phyloP scores from a whole-genome alignment of 257 asterid species.

The Ocimum tenuiflorum region DNA sequence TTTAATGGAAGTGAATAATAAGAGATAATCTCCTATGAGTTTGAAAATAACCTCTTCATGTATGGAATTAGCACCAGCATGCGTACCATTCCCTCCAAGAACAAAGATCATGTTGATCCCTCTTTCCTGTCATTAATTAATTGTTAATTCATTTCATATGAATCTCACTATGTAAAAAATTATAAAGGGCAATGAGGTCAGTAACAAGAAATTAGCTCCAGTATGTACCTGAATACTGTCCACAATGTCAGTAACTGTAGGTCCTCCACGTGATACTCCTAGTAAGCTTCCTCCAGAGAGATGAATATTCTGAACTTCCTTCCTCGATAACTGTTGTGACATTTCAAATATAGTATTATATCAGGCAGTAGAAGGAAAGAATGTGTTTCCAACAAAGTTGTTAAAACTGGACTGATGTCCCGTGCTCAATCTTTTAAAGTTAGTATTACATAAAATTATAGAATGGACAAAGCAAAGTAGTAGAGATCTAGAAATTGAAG shows the following conservation, averaged over 20 bases:
- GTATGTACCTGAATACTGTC: constrained; percentile 70
- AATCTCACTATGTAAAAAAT: background rate
- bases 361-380: background rate
- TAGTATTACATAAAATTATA: background rate
- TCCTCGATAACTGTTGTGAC: constrained; percentile 62
- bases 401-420: background rate
- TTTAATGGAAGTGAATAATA: background rate
- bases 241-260: constrained; percentile 68
- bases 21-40: constrained; percentile 1
- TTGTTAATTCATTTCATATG: constrained; percentile 14
- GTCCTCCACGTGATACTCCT: constrained; percentile 99
- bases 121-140: constrained; percentile 52
- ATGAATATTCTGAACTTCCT: constrained; percentile 87
- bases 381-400: background rate
- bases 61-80: constrained; percentile 96
- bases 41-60: constrained; percentile 64
- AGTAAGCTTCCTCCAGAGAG: constrained; percentile 96
- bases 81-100: constrained; percentile 98
- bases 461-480: background rate
- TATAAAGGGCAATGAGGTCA: background rate
- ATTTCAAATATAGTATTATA: constrained; percentile 4
- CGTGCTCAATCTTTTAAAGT: constrained; percentile 2
- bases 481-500: background rate
- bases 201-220: constrained; percentile 5
- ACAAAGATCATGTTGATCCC: constrained; percentile 93